Percentiles rank a stretch among this genome's conserved stretches.
These are phyloP conservation scores for Potentilla sterilis DNA, from an alignment of 306 rosid genomes.

Conservation along the genomic window DNA sequence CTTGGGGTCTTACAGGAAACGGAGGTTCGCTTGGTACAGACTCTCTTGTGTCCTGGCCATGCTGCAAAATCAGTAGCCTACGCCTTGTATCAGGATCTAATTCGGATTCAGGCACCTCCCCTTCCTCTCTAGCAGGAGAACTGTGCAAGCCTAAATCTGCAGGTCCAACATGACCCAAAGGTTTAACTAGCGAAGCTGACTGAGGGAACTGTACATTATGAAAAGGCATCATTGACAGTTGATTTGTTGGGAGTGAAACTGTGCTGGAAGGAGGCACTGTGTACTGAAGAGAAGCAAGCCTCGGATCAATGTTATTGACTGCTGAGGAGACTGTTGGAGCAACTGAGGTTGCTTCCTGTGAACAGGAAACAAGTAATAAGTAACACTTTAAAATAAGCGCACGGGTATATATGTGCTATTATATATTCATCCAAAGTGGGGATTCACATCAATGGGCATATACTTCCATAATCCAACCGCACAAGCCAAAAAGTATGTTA, in stretches of 20 bases:
- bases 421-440: background rate
- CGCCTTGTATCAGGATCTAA: slow-evolving; percentile 98
- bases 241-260: slow-evolving; percentile 53
- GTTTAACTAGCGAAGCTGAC: slow-evolving; percentile 48
- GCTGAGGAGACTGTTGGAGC: slow-evolving; percentile 49
- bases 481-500: background rate
- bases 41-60: slow-evolving; percentile 95
- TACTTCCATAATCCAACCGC: background rate
- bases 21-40: slow-evolving; percentile 62
- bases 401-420: background rate
- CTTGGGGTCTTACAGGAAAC: slow-evolving; percentile 59
- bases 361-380: slow-evolving; percentile 17
- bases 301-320: slow-evolving; percentile 56
- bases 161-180: slow-evolving; percentile 54
- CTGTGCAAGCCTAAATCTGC: slow-evolving; percentile 71
- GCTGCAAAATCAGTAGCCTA: slow-evolving; percentile 97
- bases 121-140: slow-evolving; percentile 99
- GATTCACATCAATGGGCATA: background rate
- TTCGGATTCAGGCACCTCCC: slow-evolving; percentile 98
- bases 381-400: slow-evolving; percentile 15
- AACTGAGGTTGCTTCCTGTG: slow-evolving; percentile 64
- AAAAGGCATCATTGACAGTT: slow-evolving; percentile 48
- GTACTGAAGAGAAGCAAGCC: slow-evolving; percentile 50
- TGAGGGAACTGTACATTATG: slow-evolving; percentile 59
- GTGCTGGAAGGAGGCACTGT: slow-evolving; percentile 58